Evolutionary conservation across 2,329 filamentous ascomycete species (phyloP).

Genomic region (Hysterium pulicare): DNA sequence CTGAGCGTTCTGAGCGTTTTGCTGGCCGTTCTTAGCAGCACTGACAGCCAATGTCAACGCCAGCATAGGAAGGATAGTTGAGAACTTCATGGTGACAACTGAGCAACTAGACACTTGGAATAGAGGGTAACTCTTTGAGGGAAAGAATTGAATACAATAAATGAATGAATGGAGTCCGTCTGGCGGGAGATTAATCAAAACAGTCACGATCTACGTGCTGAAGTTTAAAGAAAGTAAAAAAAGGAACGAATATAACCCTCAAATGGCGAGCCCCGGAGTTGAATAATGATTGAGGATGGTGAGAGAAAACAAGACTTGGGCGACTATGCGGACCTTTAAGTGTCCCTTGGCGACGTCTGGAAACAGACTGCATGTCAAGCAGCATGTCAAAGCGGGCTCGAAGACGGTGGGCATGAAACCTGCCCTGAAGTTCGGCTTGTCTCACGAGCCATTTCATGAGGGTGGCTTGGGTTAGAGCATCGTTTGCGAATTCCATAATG

Average conservation of each 20-base stretch:
- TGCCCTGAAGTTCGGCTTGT: conserved; percentile 37
- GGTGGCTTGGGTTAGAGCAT: conserved; percentile 25
- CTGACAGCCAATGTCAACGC: neutral
- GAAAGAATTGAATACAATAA: conserved; percentile 17
- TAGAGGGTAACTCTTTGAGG: conserved; percentile 5
- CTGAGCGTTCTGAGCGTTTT: too few relatives aligned
- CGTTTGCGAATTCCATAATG: conserved; percentile 22
- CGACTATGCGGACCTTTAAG: conserved; percentile 27
- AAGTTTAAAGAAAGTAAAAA: conserved; percentile 33
- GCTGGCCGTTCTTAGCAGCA: neutral
- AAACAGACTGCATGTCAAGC: conserved; percentile 22
- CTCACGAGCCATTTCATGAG: conserved; percentile 30
- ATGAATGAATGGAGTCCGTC: conserved; percentile 37
- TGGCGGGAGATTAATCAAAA: conserved; percentile 36
- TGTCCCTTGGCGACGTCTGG: conserved; percentile 34
- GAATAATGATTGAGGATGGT: conserved; percentile 32
- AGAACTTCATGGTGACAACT: conserved; percentile 32
- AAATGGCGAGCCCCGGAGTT: conserved; percentile 26
- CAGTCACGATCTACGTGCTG: conserved; percentile 43
- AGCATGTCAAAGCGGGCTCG: conserved; percentile 27
- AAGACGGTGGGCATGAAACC: conserved; percentile 41
- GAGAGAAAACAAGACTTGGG: conserved; percentile 23
- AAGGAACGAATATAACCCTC: conserved; percentile 43
- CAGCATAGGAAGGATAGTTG: conserved; percentile 14
- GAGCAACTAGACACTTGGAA: too few relatives aligned